phyloP scores from a whole-genome alignment of 1,284 basidiomycete genomes.

The Leucocoprinus gongylophorus region DNA sequence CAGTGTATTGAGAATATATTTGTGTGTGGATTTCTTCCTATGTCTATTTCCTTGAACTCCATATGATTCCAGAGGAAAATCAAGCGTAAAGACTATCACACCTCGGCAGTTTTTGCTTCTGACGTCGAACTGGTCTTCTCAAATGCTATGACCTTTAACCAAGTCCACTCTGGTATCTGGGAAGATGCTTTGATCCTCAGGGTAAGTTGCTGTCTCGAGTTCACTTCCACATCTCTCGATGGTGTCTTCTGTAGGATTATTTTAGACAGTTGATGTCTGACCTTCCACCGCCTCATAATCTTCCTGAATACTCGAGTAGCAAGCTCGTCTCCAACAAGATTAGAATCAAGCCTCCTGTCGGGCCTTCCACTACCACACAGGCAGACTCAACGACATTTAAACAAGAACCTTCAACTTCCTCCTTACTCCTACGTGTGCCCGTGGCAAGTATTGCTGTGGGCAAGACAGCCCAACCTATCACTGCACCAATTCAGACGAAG shows the following conservation, averaged over 20 bases:
- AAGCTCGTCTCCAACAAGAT: slow-evolving; percentile 44
- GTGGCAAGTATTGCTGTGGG: slow-evolving; percentile 23
- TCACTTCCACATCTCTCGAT: slow-evolving; percentile 1
- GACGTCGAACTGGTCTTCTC: slow-evolving; percentile 88
- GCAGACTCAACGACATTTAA: slow-evolving; percentile 13
- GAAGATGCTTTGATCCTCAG: slow-evolving; percentile 61
- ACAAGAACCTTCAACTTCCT: slow-evolving; percentile 22
- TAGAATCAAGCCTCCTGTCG: slow-evolving; percentile 53
- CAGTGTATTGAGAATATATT: slow-evolving; percentile 77
- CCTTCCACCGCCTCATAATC: slow-evolving; percentile 54
- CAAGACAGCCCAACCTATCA: slow-evolving; percentile 15
- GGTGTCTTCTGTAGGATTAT: slow-evolving; percentile 42
- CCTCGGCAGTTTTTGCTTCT: slow-evolving; percentile 65
- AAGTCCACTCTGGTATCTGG: slow-evolving; percentile 70
- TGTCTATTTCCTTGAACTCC: slow-evolving; percentile 5
- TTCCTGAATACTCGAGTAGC: slow-evolving; percentile 51
- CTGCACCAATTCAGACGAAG: slow-evolving; percentile 13
- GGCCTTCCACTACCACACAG: slow-evolving; percentile 15
- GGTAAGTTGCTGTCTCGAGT: slow-evolving; percentile 35
- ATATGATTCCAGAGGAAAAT: slow-evolving; percentile 52
- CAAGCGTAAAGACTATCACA: slow-evolving; percentile 66
- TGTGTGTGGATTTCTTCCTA: slow-evolving; percentile 38
- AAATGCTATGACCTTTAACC: slow-evolving; percentile 83
- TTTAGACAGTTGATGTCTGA: slow-evolving; percentile 71
- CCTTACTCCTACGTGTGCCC: slow-evolving; percentile 31